These are phyloP conservation scores for Vigna unguiculata DNA, from an alignment of 306 rosid genomes.

Conservation along the genomic window DNA sequence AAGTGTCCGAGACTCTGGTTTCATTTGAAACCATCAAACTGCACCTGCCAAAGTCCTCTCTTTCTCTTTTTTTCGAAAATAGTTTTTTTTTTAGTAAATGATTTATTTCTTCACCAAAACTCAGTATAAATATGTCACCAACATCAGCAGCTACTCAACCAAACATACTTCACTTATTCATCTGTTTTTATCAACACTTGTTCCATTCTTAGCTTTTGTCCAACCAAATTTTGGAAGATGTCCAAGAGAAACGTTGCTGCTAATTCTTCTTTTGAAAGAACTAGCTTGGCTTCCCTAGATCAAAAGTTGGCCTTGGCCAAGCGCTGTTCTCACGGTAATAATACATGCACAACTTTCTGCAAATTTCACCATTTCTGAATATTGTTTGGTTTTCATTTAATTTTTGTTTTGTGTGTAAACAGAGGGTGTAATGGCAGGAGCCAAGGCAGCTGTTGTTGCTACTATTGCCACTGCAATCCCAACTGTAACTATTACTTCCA, in stretches of 20 bases:
- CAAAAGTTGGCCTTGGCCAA: slow-evolving; percentile 87
- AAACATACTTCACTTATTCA: slow-evolving; percentile 13
- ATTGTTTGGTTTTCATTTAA: slow-evolving; percentile 9
- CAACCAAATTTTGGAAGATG: slow-evolving; percentile 49
- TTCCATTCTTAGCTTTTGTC: slow-evolving; percentile 1
- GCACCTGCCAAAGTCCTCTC: background rate
- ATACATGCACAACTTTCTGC: background rate
- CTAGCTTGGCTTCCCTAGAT: slow-evolving; percentile 66
- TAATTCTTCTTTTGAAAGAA: slow-evolving; percentile 64
- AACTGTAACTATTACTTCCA: slow-evolving; percentile 59
- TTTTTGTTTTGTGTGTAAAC: slow-evolving; percentile 38
- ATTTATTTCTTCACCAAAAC: slow-evolving; percentile 27
- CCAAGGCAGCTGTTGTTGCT: slow-evolving; percentile 89
- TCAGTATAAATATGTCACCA: slow-evolving; percentile 55
- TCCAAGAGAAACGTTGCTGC: slow-evolving; percentile 59
- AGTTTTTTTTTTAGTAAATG: background rate
- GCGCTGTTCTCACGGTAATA: slow-evolving; percentile 75
- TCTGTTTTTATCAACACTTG: background rate
- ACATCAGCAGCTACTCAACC: slow-evolving; percentile 46
- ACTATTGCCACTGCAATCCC: slow-evolving; percentile 94
- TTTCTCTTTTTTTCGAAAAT: slow-evolving; percentile 9
- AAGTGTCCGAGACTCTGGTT: slow-evolving; percentile 51
- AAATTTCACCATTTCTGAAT: background rate
- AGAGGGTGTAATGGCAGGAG: slow-evolving; percentile 98
- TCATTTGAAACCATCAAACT: slow-evolving; percentile 66